A percentile compares a stretch with the other conserved stretches of the same genome.
These are phyloP conservation scores for Crataegus laevigata DNA, from an alignment of 306 rosid species.

Conservation along the genomic window DNA sequence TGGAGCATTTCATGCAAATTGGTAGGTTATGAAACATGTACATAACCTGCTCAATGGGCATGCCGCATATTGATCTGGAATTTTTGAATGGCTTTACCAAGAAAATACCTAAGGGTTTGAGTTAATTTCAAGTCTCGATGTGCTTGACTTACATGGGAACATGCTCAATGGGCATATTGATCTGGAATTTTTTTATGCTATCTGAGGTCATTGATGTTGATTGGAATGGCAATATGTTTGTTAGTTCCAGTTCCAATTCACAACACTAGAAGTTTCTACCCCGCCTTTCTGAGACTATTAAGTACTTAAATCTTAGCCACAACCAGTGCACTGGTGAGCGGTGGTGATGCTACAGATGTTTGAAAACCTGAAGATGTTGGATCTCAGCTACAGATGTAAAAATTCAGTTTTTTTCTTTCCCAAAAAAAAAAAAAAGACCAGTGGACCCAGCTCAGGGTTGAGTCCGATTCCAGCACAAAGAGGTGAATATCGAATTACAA, in stretches of 20 bases:
- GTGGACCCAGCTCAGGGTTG: too few relatives aligned
- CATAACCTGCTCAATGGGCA: too few relatives aligned
- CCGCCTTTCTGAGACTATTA: constrained; percentile 56
- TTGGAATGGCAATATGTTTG: constrained; percentile 68
- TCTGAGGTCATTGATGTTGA: constrained; percentile 67
- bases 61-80: too few relatives aligned
- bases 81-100: constrained; percentile 58
- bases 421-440: too few relatives aligned
- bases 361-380: constrained; percentile 78
- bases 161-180: constrained; percentile 73
- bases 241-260: constrained; percentile 47
- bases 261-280: constrained; percentile 58
- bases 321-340: constrained; percentile 69
- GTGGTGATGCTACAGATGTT: constrained; percentile 56
- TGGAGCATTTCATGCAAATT: too few relatives aligned
- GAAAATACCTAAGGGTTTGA: constrained; percentile 70
- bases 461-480: too few relatives aligned
- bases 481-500: too few relatives aligned
- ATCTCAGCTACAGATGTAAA: constrained; percentile 88
- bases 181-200: constrained; percentile 41
- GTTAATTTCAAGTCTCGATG: constrained; percentile 48
- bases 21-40: too few relatives aligned
- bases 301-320: constrained; percentile 76
- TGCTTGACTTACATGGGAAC: constrained; percentile 78
- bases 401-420: too few relatives aligned